Evolutionary conservation across 78 protist genomes (phyloP).

Genomic region (Dictyostelium purpureum): DNA sequence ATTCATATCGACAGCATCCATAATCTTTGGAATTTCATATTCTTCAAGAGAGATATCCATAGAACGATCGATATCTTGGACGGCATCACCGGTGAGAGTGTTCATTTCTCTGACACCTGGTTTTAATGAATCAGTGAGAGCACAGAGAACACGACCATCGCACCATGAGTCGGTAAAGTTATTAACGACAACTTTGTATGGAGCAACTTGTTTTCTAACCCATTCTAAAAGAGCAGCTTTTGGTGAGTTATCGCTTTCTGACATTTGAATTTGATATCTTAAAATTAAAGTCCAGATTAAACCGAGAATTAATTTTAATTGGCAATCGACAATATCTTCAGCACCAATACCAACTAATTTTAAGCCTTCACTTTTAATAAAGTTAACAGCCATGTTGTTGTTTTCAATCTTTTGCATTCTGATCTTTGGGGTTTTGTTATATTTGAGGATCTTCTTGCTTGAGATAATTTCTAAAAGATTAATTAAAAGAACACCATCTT

Average conservation of each 20-base stretch:
- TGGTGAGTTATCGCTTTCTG: slow-evolving; percentile 69
- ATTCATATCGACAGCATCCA: slow-evolving; percentile 84
- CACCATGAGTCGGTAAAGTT: slow-evolving; percentile 83
- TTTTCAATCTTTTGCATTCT: slow-evolving; percentile 87
- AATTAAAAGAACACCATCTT: slow-evolving; percentile 87
- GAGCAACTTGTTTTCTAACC: slow-evolving; percentile 80
- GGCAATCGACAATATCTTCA: slow-evolving; percentile 85
- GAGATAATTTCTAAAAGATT: slow-evolving; percentile 89
- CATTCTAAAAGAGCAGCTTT: slow-evolving; percentile 85
- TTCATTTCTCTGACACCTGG: slow-evolving; percentile 65
- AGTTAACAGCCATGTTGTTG: slow-evolving; percentile 58
- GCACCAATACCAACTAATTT: slow-evolving; percentile 88
- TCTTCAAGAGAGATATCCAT: slow-evolving; percentile 67
- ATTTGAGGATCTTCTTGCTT: slow-evolving; percentile 69
- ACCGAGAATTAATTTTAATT: slow-evolving; percentile 87
- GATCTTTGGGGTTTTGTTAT: slow-evolving; percentile 68
- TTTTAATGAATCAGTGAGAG: slow-evolving; percentile 76
- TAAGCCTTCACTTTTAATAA: slow-evolving; percentile 79
- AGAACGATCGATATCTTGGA: slow-evolving; percentile 61
- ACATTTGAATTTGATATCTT: slow-evolving; percentile 87
- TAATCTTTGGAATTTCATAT: slow-evolving; percentile 81
- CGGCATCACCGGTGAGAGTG: slow-evolving; percentile 33
- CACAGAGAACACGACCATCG: slow-evolving; percentile 80
- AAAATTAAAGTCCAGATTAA: slow-evolving; percentile 90
- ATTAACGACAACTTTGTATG: slow-evolving; percentile 56